Base-by-base conservation (phyloP, 1,284 basidiomycete species). In the Ceratobasidium sp. region DNA sequence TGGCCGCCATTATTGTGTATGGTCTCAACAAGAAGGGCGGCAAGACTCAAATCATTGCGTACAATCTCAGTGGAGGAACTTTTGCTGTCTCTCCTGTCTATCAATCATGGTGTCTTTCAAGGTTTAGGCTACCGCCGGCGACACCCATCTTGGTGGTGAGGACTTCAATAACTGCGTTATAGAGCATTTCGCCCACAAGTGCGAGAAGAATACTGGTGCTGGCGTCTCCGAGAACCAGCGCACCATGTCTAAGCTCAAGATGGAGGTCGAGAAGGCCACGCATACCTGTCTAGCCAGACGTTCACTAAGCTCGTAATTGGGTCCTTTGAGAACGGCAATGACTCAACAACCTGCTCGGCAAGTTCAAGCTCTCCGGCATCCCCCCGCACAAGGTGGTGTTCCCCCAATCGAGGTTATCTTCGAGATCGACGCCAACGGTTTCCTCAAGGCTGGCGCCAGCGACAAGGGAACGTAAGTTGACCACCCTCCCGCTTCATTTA, bases 331-430 rank as follows among this genome's bases (percentile, higher is more conserved):
- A 83, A 84, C 75, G 86, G 87, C 78, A 84, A 86, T 80, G 86
- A 88, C 81, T 83, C n/a, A 98, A 98, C 90, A 96, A 98, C 87
- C 88, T 92, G 70, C 91, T 99, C 76, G 96, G 96, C 84, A 96
- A 96, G 83, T 98, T 98, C 80, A 96, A 98, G 84, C 89, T 98
- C 58, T 91, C 89, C 74, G 83, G 93, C 75, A 98, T 98, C 96
- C 96, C 23, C 95, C 96, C 47, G 93, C 96, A 0, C 96, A 96
- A 75, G 94, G 95, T 76, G 96, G 96, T 81, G 93, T 96, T 63
- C 95, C 95, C 78, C 95, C 97, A 78, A 95, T 97, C 73, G 95
- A 97, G 83, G 95, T 98, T 73, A 91, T 91, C 26, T 97, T 97
- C 81, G 95, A 97, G 85, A 92, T 97, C 81, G 95, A 97, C 79